Percentiles rank a stretch among this genome's conserved stretches.
Conservation (phyloP, 108 stramenopile species). For the Aurantiochytrium sp. region DNA sequence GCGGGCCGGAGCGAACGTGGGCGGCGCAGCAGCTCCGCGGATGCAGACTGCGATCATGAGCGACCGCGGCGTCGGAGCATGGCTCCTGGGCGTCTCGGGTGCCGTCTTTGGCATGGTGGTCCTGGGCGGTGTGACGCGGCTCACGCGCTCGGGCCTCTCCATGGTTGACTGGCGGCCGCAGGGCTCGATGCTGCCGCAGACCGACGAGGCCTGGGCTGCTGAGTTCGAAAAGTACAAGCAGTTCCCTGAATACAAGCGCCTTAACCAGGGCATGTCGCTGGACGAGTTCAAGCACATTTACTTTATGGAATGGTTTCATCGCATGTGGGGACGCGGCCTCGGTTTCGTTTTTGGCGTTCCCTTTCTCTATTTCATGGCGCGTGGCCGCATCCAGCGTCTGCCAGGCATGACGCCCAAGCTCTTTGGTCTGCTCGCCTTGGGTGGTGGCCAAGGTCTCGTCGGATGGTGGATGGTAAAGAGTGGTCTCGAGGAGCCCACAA, state of each 20-base stretch:
- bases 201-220: constrained; percentile 70
- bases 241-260: constrained; percentile 74
- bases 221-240: constrained; percentile 94
- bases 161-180: constrained; percentile 96
- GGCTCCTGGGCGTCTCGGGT: constrained; percentile 77
- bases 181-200: constrained; percentile 67
- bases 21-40: too few species aligned
- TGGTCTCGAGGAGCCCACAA: constrained; percentile 84
- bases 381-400: constrained; percentile 20
- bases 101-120: constrained; percentile 91
- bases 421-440: constrained; percentile 77
- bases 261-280: constrained; percentile 68
- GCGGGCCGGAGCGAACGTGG: too few species aligned
- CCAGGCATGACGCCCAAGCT: constrained; percentile 42
- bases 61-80: constrained; percentile 56
- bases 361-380: constrained; percentile 72
- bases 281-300: constrained; percentile 98
- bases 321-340: constrained; percentile 88
- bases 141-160: constrained; percentile 86
- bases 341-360: constrained; percentile 78
- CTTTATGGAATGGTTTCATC: constrained; percentile 95
- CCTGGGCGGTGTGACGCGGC: constrained; percentile 90
- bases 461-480: constrained; percentile 99
- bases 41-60: background rate
- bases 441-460: constrained; percentile 91